phyloP scores from a whole-genome alignment of 805 yeast species.

The Candida nanaspora region DNA sequence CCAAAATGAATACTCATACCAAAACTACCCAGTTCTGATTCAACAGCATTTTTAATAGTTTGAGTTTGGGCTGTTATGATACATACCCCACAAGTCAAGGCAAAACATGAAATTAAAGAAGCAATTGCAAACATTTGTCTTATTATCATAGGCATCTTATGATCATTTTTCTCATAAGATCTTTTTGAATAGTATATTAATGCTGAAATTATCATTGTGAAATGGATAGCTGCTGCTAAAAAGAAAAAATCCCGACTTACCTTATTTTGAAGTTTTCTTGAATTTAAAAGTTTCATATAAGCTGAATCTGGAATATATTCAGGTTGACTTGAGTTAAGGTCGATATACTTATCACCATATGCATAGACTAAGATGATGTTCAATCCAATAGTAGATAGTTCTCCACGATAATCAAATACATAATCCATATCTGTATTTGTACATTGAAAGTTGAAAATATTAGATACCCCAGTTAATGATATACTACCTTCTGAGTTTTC shows the following conservation, averaged over 20 bases:
- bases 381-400: constrained; percentile 33
- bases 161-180: constrained; percentile 27
- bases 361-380: constrained; percentile 43
- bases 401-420: constrained; percentile 38
- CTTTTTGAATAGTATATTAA: constrained; percentile 31
- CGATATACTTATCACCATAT: constrained; percentile 18
- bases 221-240: constrained; percentile 23
- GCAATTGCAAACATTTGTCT: constrained; percentile 31
- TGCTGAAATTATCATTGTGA: constrained; percentile 22
- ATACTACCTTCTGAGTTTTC: constrained; percentile 4
- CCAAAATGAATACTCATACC: constrained; percentile 42
- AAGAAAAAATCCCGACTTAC: constrained; percentile 25
- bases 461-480: not conserved
- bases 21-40: constrained; percentile 31
- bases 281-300: constrained; percentile 15
- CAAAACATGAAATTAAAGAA: constrained; percentile 26
- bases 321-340: constrained; percentile 4
- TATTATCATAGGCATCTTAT: constrained; percentile 22
- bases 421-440: constrained; percentile 11
- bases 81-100: constrained; percentile 25
- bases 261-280: constrained; percentile 14
- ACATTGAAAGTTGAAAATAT: constrained; percentile 10
- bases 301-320: constrained; percentile 17
- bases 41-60: constrained; percentile 21
- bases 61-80: constrained; percentile 23